Base-by-base conservation (phyloP, 768 basidiomycete species). In the Cyathus striatus region DNA sequence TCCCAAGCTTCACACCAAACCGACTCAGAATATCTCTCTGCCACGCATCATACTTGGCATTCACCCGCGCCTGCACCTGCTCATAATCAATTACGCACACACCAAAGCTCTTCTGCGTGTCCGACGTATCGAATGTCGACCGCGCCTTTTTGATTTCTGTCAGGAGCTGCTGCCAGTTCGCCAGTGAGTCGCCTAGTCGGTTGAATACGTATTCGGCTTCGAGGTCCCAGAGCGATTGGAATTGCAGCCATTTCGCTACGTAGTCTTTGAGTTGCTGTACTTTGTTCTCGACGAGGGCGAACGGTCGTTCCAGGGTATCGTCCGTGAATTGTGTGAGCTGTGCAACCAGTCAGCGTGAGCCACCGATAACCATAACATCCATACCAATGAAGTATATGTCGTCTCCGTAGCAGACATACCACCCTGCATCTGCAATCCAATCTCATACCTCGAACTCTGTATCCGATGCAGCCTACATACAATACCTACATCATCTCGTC, bases 1-100 rank as follows among this genome's bases (percentile, higher is more conserved):
- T 86, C 3, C 92, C 91, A 44, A 99, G 75, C 70, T 96, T 97
- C 47, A 79, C 77, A 3, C 96, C 95, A 57, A 97, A 98, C 37
- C 92, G 75, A 48, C 81, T 84, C 51, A 97, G 70, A 47, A 99
- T 91, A 53, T 99, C 96, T 47, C 86, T 75, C 70, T 98, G 95
- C 95, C 96, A 98, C 16, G 90, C 72, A 59, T 98, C 96, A 61
- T 99, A 99, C 69, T 97, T 98, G 46, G 94, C 91, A 62, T 97
- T 97, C 56, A 99, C 96, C 51, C 94, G 79, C 35, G 90, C 79
- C 65, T 99, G 96, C 21, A 97, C 96, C 62, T 95, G 94, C 62
- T 98, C 95, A 63, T 97, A 99, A 64, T 97, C 90, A 54, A 99
- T 86, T 34, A 94, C 79, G 56, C 90, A 93, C 7, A 94, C 88